These are phyloP conservation scores for Auricularia cornea DNA, from an alignment of 768 basidiomycete genomes.

Conservation along the genomic window DNA sequence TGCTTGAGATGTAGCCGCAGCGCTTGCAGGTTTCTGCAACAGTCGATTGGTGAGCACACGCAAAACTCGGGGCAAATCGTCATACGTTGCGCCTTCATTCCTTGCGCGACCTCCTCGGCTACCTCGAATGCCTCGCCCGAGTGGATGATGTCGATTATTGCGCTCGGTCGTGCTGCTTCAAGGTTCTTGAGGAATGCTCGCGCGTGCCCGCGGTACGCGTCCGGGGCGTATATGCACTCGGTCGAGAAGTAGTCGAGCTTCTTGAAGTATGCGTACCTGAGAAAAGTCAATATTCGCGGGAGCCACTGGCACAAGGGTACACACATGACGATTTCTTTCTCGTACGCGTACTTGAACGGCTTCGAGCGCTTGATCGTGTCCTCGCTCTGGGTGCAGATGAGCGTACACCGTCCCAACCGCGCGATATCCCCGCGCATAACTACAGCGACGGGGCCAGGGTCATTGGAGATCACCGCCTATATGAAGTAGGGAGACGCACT, in stretches of 20 bases:
- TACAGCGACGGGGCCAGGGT: slow-evolving; percentile 23
- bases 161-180: slow-evolving; percentile 87
- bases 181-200: slow-evolving; percentile 90
- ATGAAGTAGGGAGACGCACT: slow-evolving; percentile 69
- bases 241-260: slow-evolving; percentile 99
- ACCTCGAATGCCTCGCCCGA: slow-evolving; percentile 90
- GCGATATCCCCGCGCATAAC: slow-evolving; percentile 98
- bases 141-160: slow-evolving; percentile 96
- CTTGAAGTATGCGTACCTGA: slow-evolving; percentile 98
- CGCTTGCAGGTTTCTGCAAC: slow-evolving; percentile 87
- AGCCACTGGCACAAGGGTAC: slow-evolving; percentile 17
- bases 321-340: slow-evolving; percentile 99
- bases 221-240: slow-evolving; percentile 98
- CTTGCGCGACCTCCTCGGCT: slow-evolving; percentile 73
- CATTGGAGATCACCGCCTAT: too few species aligned
- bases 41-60: too few species aligned
- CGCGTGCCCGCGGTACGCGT: slow-evolving; percentile 96
- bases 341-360: slow-evolving; percentile 99
- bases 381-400: slow-evolving; percentile 92
- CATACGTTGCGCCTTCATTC: slow-evolving; percentile 80
- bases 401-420: slow-evolving; percentile 84
- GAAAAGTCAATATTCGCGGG: background rate
- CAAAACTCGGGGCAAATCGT: too few species aligned
- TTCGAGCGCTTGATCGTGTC: slow-evolving; percentile 95
- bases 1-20: slow-evolving; percentile 94